Evolutionary conservation across 192 early-diverging fungal genomes (phyloP).

Genomic region (Coemansia sp.): DNA sequence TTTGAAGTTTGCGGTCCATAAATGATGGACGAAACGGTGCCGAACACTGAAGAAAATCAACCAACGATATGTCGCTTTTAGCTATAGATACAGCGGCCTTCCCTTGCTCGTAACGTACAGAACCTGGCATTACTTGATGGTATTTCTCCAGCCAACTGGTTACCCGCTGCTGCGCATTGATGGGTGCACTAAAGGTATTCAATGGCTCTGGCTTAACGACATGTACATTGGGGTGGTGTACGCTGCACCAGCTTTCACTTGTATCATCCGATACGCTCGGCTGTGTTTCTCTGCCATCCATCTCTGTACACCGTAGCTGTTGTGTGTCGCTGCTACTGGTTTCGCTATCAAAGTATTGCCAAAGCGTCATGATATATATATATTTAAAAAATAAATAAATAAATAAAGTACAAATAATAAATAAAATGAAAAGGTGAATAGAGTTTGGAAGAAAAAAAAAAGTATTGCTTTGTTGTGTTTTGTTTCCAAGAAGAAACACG

Average conservation of each 20-base stretch:
- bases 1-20: slow-evolving; percentile 11
- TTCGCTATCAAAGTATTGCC: not conserved
- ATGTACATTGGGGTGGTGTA: slow-evolving; percentile 8
- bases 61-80: slow-evolving; percentile 31
- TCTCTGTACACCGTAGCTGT: not conserved
- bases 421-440: too few species aligned
- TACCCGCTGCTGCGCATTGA: slow-evolving; percentile 13
- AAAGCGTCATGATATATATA: slow-evolving; percentile 3
- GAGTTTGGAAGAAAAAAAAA: not conserved
- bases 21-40: slow-evolving; percentile 38
- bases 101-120: not conserved
- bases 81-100: not conserved
- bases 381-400: too few species aligned
- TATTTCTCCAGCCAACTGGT: slow-evolving; percentile 13
- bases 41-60: slow-evolving; percentile 34
- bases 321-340: not conserved
- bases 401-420: not conserved
- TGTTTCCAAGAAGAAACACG: not conserved
- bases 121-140: not conserved
- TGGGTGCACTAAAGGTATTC: not conserved
- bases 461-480: not conserved
- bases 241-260: slow-evolving; percentile 37
- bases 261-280: not conserved
- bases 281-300: not conserved
- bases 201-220: too few species aligned